Percentiles rank a stretch among this genome's conserved stretches.
Evolutionary conservation across 352 stramenopile genomes (phyloP).

Genomic region (Pythium dissotocum): DNA sequence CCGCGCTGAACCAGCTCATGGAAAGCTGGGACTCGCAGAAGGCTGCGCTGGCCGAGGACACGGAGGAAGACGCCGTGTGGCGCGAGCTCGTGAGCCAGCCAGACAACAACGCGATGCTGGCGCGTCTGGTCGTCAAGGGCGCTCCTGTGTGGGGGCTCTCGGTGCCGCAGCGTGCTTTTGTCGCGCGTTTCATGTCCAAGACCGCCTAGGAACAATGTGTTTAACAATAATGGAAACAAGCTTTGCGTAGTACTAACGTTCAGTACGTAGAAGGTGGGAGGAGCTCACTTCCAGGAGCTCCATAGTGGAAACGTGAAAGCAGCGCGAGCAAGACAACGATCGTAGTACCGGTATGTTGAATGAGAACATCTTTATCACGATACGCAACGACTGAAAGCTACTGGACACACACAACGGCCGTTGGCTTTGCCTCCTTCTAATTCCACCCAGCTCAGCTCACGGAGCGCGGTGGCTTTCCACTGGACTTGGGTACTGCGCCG

Average conservation of each 20-base stretch:
- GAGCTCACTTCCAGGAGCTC: background rate
- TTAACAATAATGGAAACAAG: background rate
- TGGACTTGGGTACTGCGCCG: background rate
- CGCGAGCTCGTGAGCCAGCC: constrained; percentile 42
- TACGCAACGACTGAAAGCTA: background rate
- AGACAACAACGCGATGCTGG: constrained; percentile 46
- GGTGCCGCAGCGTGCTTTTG: constrained; percentile 70
- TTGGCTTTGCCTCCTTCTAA: background rate
- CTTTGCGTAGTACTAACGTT: background rate
- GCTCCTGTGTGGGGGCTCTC: constrained; percentile 78
- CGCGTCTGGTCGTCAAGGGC: constrained; percentile 69
- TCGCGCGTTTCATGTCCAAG: constrained; percentile 44
- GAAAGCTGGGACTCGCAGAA: constrained; percentile 49
- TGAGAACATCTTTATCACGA: no score
- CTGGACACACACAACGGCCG: background rate
- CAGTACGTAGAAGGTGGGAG: background rate
- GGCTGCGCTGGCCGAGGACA: constrained; percentile 25
- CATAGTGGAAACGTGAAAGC: no score
- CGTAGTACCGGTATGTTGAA: no score
- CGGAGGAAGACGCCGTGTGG: constrained; percentile 31
- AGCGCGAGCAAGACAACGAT: no score
- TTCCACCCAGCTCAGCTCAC: background rate
- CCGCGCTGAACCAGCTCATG: constrained; percentile 63
- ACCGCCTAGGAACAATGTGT: constrained; percentile 3
- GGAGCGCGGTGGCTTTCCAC: background rate